Conservation (phyloP, 805 yeast species). For the Yamadazyma scolyti region DNA sequence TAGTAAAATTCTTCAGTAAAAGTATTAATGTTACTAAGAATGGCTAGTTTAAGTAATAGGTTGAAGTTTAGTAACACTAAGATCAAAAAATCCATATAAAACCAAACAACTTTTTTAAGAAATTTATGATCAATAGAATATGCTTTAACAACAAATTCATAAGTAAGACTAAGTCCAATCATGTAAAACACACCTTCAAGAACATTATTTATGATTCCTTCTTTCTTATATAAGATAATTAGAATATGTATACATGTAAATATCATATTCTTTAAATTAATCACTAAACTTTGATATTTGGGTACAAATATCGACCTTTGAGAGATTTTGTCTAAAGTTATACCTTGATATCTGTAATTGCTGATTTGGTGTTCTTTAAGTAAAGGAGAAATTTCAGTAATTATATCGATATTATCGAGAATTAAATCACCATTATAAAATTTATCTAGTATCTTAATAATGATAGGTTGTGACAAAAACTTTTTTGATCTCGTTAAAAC, state of each 20-base stretch:
- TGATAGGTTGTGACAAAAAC: conserved; percentile 50
- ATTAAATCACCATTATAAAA: conserved; percentile 52
- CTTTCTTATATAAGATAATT: conserved; percentile 24
- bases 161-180: conserved; percentile 43
- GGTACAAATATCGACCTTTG: conserved; percentile 34
- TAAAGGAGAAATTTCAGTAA: conserved; percentile 16
- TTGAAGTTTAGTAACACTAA: conserved; percentile 34
- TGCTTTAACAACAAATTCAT: conserved; percentile 44
- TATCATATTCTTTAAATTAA: conserved; percentile 28
- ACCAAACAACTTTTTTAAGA: conserved; percentile 51
- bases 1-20: conserved; percentile 16
- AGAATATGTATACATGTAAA: conserved; percentile 16
- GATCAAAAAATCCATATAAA: conserved; percentile 43
- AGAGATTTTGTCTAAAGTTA: conserved; percentile 27
- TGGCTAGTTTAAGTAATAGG: conserved; percentile 19
- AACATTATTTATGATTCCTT: conserved; percentile 3
- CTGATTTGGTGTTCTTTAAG: conserved; percentile 17
- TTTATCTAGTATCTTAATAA: conserved; percentile 42
- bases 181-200: conserved; percentile 40
- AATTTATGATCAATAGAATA: conserved; percentile 43
- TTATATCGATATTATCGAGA: conserved; percentile 11
- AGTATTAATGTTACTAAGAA: conserved; percentile 12
- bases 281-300: conserved; percentile 38
- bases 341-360: conserved; percentile 28
- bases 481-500: conserved; percentile 50